Percentiles rank a stretch among this genome's conserved stretches.
Conservation (phyloP, 2,329 filamentous ascomycete genomes). For the Rutstroemia sp. region DNA sequence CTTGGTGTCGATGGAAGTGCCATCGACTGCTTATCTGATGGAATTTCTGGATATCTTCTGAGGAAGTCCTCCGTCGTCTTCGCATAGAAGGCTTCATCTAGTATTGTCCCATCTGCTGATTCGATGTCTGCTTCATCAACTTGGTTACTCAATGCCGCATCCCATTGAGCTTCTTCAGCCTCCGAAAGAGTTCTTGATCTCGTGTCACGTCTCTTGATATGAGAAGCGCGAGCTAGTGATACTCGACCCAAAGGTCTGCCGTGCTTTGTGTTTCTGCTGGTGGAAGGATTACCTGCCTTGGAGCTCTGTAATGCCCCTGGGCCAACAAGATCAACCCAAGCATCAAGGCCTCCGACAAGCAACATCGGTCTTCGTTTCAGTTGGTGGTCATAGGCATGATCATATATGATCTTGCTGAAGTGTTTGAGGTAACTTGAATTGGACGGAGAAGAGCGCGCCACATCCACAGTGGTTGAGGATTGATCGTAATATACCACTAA, state of each 20-base stretch:
- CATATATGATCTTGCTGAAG: slow-evolving; percentile 70
- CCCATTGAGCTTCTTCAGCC: slow-evolving; percentile 76
- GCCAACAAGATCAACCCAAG: slow-evolving; percentile 82
- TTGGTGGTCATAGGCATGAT: slow-evolving; percentile 75
- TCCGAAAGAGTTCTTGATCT: slow-evolving; percentile 62
- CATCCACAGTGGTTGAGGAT: slow-evolving; percentile 35
- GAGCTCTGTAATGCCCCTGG: slow-evolving; percentile 41
- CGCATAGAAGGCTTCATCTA: slow-evolving; percentile 47
- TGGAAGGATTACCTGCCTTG: slow-evolving; percentile 36
- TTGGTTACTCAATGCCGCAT: slow-evolving; percentile 66
- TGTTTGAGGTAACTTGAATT: slow-evolving; percentile 54
- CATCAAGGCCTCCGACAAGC: slow-evolving; percentile 73
- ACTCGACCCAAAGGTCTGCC: slow-evolving; percentile 38
- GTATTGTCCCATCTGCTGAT: slow-evolving; percentile 38
- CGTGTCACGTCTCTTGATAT: slow-evolving; percentile 34
- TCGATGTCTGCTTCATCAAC: slow-evolving; percentile 32
- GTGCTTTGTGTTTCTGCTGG: slow-evolving; percentile 33
- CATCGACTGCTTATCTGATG: slow-evolving; percentile 55
- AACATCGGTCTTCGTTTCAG: slow-evolving; percentile 69
- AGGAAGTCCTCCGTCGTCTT: slow-evolving; percentile 78
- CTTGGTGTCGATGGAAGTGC: slow-evolving; percentile 23
- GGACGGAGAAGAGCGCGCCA: slow-evolving; percentile 34
- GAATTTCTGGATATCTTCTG: slow-evolving; percentile 68
- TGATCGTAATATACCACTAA: slow-evolving; percentile 89
- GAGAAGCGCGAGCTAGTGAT: slow-evolving; percentile 36